Base-by-base conservation (phyloP, 2,329 filamentous ascomycete genomes). In the Lasiodiplodia theobromae region DNA sequence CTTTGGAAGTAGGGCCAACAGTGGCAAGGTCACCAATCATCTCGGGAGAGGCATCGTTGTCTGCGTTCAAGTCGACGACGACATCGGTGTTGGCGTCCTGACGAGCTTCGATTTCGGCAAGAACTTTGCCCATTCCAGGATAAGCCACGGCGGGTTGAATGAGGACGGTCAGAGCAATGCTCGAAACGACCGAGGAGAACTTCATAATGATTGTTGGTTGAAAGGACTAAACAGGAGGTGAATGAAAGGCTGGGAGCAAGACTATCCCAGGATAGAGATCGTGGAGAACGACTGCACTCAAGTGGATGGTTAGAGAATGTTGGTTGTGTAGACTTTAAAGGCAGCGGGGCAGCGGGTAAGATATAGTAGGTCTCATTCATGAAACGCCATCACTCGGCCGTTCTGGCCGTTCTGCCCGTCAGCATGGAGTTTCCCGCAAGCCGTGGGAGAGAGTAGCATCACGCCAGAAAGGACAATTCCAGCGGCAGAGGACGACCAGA, bases 1-100 rank as follows among this genome's bases (percentile, higher is more conserved):
- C 60, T 1, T 66, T 56, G 12, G 69, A 63, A 5, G 74, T 70
- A 12, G 68, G 44, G 4, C 74, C 75, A 11, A 77, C 71, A 1
- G 75, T 77, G 52, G 74, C 75, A 7, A 79, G 73, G 53, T 79
- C 77, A 18, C 77, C 77, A 49, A 79, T 74, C 49, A 79, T 74
- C 63, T 78, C 74, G 68, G 75, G 77, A 2, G 77, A 69, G 6
- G 75, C 69, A 34, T 72, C 73, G 10, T 67, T 71, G 14, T 47
- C 44, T 10, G 44, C 44, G 44, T 47, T 47, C 18, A 47, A 10
- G 44, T 47, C 44, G 18, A 47, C 44, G 44, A 47, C 44, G 7
- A 47, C 44, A 31, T 71, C 68, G 51, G 69, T 58, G 52, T 71
- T 57, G 57, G 69, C 25, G 12, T 34, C 28, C 12, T 34, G 53